Evolutionary conservation across 2,329 filamentous ascomycete genomes (phyloP), one percentile per base, ranked within the genome.

Genomic region (Ascochyta pisi): DNA sequence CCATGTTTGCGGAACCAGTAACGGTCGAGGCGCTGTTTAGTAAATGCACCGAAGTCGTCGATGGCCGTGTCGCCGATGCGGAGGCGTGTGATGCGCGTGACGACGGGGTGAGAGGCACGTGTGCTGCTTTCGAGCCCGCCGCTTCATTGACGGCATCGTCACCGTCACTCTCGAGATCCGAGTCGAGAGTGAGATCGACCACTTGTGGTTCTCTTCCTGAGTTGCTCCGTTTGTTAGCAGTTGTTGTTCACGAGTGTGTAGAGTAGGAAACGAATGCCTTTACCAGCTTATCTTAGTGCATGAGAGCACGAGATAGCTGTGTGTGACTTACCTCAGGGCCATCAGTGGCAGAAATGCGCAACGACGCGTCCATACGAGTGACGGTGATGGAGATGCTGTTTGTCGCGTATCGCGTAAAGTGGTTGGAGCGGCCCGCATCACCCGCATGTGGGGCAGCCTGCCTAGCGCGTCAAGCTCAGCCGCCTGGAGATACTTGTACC

Each of bases 101-200:
- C 34, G 16, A 6, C 13, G 26, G 39, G 15, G 27, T 13, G 23
- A 37, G 15, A 38, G 37, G 31, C 9, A 9, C 6, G 10, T 6
- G 2, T 31, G 38, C 19, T 7, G 39, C 22, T 16, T 15, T 34
- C 6, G 44, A 15, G 1, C 3, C 15, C 19, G 26, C 6, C 4
- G 31, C 15, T 7, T 2, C 8, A 22, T 16, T 1, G 8, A 13
- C 3, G 5, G 3, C 15, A 13, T 7, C 16, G 4, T 24, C 42
- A 27, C 54, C 48, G 6, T 57, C 54, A 12, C 53, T 50, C 15
- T 65, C 60, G n/a, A 40, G 44, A 31, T 63, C 61, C 9, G 66
- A 65, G 23, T 67, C 62, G 23, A 53, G 23, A 0, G 69, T 71
- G 3, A 70, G 63, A 50, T 70, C 67, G 31, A 72, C 52, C 37